Conservation (phyloP, 495 filamentous ascomycete species). For the Parathielavia hyrcaniae region DNA sequence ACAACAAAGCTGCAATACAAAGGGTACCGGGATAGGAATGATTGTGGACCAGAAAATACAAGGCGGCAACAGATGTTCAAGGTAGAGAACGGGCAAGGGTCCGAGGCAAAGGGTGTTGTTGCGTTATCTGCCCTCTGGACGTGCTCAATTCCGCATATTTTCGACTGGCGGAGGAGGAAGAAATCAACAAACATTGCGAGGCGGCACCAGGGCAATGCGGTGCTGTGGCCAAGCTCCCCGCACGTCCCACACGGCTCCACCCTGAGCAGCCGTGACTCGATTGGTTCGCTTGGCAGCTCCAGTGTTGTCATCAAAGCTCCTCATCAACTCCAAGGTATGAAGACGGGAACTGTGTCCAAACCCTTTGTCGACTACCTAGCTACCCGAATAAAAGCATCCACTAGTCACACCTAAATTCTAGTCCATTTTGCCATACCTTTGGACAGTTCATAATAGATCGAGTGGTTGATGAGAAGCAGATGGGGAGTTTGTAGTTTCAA, state of each 20-base stretch:
- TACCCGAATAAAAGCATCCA: no score
- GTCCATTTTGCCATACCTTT: no score
- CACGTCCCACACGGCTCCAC: conserved; percentile 24
- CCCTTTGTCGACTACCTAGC: no score
- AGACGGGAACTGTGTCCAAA: no score
- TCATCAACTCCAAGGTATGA: no score
- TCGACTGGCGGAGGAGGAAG: conserved; percentile 22
- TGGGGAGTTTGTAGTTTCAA: no score
- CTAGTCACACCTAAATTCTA: no score
- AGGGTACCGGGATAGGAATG: conserved; percentile 13
- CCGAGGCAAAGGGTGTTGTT: conserved; percentile 11
- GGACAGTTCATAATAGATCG: no score
- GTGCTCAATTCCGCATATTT: conserved; percentile 27
- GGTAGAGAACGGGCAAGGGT: conserved; percentile 15
- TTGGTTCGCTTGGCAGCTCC: conserved; percentile 23
- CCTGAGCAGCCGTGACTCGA: conserved; percentile 8
- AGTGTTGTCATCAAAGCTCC: conserved; percentile 1
- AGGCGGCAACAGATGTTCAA: neutral
- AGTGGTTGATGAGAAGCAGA: no score
- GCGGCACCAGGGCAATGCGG: conserved; percentile 35
- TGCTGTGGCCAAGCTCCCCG: conserved; percentile 23
- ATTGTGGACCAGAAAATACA: conserved; percentile 8
- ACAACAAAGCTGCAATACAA: conserved; percentile 8
- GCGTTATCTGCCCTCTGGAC: conserved; percentile 13
- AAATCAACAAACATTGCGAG: conserved; percentile 33